phyloP scores from a whole-genome alignment of 2,329 filamentous ascomycete species.

The Nothophoma quercina region DNA sequence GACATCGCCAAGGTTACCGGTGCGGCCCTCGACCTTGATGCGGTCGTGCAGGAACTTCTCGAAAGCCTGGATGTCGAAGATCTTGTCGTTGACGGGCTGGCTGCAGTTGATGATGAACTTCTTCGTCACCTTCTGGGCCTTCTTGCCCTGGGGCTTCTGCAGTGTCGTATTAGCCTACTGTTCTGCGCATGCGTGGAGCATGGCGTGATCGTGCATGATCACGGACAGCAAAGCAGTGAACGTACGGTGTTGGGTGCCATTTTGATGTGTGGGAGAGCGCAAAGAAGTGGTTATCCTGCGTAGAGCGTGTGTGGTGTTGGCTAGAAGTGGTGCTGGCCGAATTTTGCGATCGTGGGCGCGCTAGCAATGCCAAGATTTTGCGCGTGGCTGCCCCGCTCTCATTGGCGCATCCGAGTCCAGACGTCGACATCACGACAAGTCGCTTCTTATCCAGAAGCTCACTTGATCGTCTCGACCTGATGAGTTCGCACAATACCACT shows the following conservation, averaged over 20 bases:
- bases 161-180: conserved; percentile 93
- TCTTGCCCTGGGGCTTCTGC: conserved; percentile 63
- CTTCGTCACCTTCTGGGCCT: conserved; percentile 78
- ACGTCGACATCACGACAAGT: neutral
- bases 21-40: conserved; percentile 99
- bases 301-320: conserved; percentile 43
- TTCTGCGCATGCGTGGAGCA: conserved; percentile 53
- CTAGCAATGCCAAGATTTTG: conserved; percentile 30
- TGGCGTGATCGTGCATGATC: conserved; percentile 32
- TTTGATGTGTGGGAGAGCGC: conserved; percentile 67
- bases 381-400: neutral
- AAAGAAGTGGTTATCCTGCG: conserved; percentile 95
- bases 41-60: conserved; percentile 99
- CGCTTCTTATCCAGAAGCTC: no score
- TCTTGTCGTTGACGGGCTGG: conserved; percentile 98
- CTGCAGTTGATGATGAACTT: conserved; percentile 99
- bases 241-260: conserved; percentile 92
- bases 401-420: neutral
- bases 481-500: no score
- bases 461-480: no score
- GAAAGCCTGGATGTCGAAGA: conserved; percentile 98
- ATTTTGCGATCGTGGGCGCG: conserved; percentile 32
- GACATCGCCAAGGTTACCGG: conserved; percentile 95
- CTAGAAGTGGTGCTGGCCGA: conserved; percentile 5
- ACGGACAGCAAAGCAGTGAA: conserved; percentile 97